Percentiles rank a stretch among this genome's conserved stretches.
These are phyloP conservation scores for Saccharomycopsis oosterbeekiorum DNA, from an alignment of 805 yeast species.

Conservation along the genomic window DNA sequence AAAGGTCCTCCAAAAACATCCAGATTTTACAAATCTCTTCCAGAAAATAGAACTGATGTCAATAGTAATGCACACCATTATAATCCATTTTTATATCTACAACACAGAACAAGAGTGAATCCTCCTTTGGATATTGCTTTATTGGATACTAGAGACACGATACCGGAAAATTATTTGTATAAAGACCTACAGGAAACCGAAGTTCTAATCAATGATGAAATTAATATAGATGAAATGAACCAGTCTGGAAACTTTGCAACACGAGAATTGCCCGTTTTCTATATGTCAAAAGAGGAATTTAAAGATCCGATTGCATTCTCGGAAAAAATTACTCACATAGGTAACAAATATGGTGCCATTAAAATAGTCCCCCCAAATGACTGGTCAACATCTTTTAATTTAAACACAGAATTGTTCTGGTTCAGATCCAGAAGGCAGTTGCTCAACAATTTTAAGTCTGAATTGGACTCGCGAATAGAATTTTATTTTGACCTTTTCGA, in stretches of 20 bases:
- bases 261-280: conserved; percentile 33
- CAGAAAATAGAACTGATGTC: conserved; percentile 10
- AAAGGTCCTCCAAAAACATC: conserved; percentile 18
- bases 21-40: conserved; percentile 16
- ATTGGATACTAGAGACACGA: conserved; percentile 25
- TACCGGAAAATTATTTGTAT: conserved; percentile 19
- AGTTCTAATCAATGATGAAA: conserved; percentile 10
- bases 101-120: conserved; percentile 29
- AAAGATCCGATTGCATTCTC: conserved; percentile 47
- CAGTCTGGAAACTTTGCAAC: not conserved
- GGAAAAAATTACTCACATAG: conserved; percentile 36
- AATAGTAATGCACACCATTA: conserved; percentile 21
- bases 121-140: conserved; percentile 28
- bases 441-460: conserved; percentile 32
- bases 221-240: not conserved
- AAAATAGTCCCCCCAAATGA: conserved; percentile 48
- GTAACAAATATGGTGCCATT: conserved; percentile 50
- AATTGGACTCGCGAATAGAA: conserved; percentile 33
- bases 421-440: conserved; percentile 42
- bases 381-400: conserved; percentile 28
- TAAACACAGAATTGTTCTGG: conserved; percentile 40
- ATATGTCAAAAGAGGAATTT: conserved; percentile 40
- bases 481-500: conserved; percentile 39
- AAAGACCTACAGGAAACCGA: conserved; percentile 12
- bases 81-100: conserved; percentile 29